Evolutionary conservation across 805 yeast species (phyloP).

Genomic region (Metschnikowia orientalis): DNA sequence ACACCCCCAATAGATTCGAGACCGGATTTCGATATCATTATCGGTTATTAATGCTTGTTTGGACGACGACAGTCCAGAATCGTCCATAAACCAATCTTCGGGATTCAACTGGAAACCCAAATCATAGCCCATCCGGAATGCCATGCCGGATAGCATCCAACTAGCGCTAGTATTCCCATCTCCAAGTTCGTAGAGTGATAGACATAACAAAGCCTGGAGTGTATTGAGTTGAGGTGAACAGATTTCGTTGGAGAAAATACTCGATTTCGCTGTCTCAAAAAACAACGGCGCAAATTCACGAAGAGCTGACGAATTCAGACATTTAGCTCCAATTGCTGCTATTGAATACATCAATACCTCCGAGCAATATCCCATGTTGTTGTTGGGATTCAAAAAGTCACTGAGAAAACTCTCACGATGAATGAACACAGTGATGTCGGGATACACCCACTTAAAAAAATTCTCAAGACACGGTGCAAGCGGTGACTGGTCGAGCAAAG

Average conservation of each 20-base stretch:
- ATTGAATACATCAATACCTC: slow-evolving; percentile 19
- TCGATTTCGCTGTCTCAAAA: slow-evolving; percentile 15
- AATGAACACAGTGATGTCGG: slow-evolving; percentile 18
- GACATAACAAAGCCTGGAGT: slow-evolving; percentile 18
- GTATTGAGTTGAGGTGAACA: slow-evolving; percentile 17
- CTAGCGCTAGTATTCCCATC: slow-evolving; percentile 20
- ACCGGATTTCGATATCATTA: slow-evolving; percentile 14
- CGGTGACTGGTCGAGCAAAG: slow-evolving; percentile 10
- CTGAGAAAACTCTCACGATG: slow-evolving; percentile 18
- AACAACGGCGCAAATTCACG: slow-evolving; percentile 12
- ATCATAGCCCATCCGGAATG: slow-evolving; percentile 19
- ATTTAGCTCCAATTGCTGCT: slow-evolving; percentile 19
- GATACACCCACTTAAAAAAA: slow-evolving; percentile 18
- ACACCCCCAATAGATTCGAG: slow-evolving; percentile 19
- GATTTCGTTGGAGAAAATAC: slow-evolving; percentile 13
- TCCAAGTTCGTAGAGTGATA: slow-evolving; percentile 17
- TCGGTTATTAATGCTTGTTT: slow-evolving; percentile 9
- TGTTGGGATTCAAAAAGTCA: slow-evolving; percentile 14
- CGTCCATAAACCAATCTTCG: slow-evolving; percentile 14
- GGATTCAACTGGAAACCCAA: slow-evolving; percentile 20
- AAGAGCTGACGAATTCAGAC: slow-evolving; percentile 9
- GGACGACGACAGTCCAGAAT: slow-evolving; percentile 2
- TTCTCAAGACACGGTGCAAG: slow-evolving; percentile 12
- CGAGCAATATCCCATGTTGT: slow-evolving; percentile 15
- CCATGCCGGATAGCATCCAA: slow-evolving; percentile 22